phyloP scores from a whole-genome alignment of 2,329 filamentous ascomycete species.

The Penicillium decumbens region DNA sequence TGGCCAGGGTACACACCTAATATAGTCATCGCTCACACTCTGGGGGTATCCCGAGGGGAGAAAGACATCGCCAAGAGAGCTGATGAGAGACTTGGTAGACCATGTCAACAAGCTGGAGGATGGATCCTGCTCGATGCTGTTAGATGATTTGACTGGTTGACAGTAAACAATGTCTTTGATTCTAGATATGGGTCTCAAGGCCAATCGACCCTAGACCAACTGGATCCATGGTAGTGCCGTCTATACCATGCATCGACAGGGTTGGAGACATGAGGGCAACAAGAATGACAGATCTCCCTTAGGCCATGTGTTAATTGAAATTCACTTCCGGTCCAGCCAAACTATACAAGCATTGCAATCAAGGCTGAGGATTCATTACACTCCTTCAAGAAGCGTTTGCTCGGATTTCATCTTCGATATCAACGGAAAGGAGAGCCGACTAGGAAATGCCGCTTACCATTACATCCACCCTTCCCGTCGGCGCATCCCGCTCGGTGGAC shows the following conservation, averaged over 20 bases:
- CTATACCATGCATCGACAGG: background rate
- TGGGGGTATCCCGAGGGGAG: constrained; percentile 83
- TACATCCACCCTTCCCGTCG: constrained; percentile 44
- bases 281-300: background rate
- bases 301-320: background rate
- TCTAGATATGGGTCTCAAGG: background rate
- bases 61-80: constrained; percentile 64
- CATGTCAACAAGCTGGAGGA: constrained; percentile 18
- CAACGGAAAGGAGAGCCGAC: constrained; percentile 1
- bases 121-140: constrained; percentile 13
- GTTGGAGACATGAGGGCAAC: background rate
- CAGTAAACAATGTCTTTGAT: background rate
- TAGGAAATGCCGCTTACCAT: constrained; percentile 25
- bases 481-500: constrained; percentile 12
- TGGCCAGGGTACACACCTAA: constrained; percentile 50
- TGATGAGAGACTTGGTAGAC: constrained; percentile 26
- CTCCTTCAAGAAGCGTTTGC: background rate
- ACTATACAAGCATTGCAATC: background rate
- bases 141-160: background rate
- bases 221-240: background rate
- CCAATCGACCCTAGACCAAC: background rate
- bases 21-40: constrained; percentile 79
- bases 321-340: background rate
- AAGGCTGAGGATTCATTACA: background rate
- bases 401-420: background rate